A percentile compares a stretch with the other conserved stretches of the same genome.
Evolutionary conservation across 306 rosid genomes (phyloP).

Genomic region (Trifolium pratense): DNA sequence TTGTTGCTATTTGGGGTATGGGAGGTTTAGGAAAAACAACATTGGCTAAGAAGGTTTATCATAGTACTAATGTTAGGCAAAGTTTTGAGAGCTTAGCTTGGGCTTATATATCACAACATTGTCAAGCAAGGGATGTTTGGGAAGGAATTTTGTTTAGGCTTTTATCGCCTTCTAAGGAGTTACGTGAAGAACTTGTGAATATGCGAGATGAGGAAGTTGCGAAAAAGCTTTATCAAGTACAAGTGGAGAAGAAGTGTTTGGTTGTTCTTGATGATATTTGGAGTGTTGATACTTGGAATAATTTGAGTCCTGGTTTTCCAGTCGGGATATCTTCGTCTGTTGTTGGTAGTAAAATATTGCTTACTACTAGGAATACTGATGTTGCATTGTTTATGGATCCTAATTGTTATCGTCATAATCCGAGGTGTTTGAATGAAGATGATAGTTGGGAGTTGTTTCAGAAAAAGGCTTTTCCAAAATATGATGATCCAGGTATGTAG

Average conservation of each 20-base stretch:
- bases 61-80: slow-evolving; percentile 38
- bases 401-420: slow-evolving; percentile 46
- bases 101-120: slow-evolving; percentile 65
- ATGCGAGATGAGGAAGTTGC: slow-evolving; percentile 53
- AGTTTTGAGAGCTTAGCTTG: slow-evolving; percentile 55
- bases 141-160: slow-evolving; percentile 48
- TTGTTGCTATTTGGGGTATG: slow-evolving; percentile 63
- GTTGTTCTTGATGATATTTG: slow-evolving; percentile 71
- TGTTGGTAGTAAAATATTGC: slow-evolving; percentile 54
- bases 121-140: slow-evolving; percentile 63
- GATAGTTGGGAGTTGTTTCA: slow-evolving; percentile 56
- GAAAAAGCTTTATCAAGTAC: slow-evolving; percentile 48
- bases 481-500: slow-evolving; percentile 48
- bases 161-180: slow-evolving; percentile 43
- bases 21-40: slow-evolving; percentile 73
- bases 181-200: slow-evolving; percentile 40
- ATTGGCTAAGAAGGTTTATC: slow-evolving; percentile 57
- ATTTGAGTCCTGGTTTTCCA: slow-evolving; percentile 51
- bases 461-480: slow-evolving; percentile 50
- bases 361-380: slow-evolving; percentile 52
- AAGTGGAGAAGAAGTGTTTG: slow-evolving; percentile 52
- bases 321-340: slow-evolving; percentile 33
- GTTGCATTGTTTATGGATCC: slow-evolving; percentile 48
- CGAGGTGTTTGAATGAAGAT: slow-evolving; percentile 40
- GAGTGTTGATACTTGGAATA: slow-evolving; percentile 50